Evolutionary conservation across 78 protist species (phyloP).

Genomic region (Dictyostelium purpureum): DNA sequence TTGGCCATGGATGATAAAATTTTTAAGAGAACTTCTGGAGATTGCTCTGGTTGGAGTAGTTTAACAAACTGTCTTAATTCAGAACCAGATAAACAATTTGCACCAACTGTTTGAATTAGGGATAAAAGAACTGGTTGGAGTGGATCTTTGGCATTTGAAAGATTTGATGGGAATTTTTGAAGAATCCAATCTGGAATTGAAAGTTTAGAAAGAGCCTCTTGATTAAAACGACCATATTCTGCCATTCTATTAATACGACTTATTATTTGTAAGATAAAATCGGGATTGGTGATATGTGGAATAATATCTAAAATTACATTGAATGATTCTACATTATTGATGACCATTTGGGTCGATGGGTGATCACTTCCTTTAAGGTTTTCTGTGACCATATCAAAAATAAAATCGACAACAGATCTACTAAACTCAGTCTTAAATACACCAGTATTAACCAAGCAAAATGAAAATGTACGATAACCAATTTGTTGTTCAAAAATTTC

Average conservation of each 20-base stretch:
- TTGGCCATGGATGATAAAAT: slow-evolving; percentile 68
- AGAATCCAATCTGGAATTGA: slow-evolving; percentile 75
- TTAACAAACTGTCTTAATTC: slow-evolving; percentile 54
- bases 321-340: slow-evolving; percentile 58
- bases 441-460: slow-evolving; percentile 41
- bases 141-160: slow-evolving; percentile 49
- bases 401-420: slow-evolving; percentile 21
- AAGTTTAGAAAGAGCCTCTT: slow-evolving; percentile 60
- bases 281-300: slow-evolving; percentile 34
- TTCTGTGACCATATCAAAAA: slow-evolving; percentile 71
- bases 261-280: slow-evolving; percentile 16
- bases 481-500: slow-evolving; percentile 66
- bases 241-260: slow-evolving; percentile 55
- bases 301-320: slow-evolving; percentile 43
- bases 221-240: slow-evolving; percentile 57
- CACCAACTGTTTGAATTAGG: slow-evolving; percentile 69
- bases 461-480: slow-evolving; percentile 58
- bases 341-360: slow-evolving; percentile 4
- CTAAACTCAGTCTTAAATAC: slow-evolving; percentile 11
- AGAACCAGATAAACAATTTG: slow-evolving; percentile 70
- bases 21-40: slow-evolving; percentile 65
- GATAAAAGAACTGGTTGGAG: slow-evolving; percentile 40
- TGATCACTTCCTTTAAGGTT: slow-evolving; percentile 35
- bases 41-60: slow-evolving; percentile 53
- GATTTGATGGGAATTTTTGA: slow-evolving; percentile 15